These are phyloP conservation scores for Aspergillus calidoustus DNA, from an alignment of 2,329 filamentous ascomycete species.

Conservation along the genomic window DNA sequence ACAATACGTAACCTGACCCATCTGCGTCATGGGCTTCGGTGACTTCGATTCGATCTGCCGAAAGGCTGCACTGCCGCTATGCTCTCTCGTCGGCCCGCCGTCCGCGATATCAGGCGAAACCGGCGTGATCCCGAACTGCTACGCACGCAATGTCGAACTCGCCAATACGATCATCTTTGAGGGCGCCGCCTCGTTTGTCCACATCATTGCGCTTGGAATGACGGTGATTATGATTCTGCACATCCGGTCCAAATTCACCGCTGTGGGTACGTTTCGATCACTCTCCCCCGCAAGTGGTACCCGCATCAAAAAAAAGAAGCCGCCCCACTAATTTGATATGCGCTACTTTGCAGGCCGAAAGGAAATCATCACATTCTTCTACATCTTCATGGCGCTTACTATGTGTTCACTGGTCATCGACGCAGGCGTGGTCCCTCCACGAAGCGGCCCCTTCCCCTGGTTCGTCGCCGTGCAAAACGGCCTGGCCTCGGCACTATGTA, in stretches of 20 bases:
- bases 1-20: neutral
- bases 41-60: conserved; percentile 87
- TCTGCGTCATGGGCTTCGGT: conserved; percentile 71
- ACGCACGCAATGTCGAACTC: conserved; percentile 90
- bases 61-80: conserved; percentile 83
- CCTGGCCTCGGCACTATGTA: conserved; percentile 81
- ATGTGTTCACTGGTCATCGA: conserved; percentile 89
- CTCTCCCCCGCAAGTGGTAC: neutral
- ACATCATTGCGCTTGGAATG: conserved; percentile 90
- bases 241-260: conserved; percentile 95
- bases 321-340: conserved; percentile 4
- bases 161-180: conserved; percentile 99
- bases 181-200: conserved; percentile 85
- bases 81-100: conserved; percentile 75
- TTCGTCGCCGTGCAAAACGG: conserved; percentile 89
- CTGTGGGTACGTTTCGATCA: conserved; percentile 71
- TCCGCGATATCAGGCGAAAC: conserved; percentile 68
- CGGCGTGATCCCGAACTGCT: conserved; percentile 88
- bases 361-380: conserved; percentile 89
- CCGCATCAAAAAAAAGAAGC: neutral
- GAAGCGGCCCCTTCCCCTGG: conserved; percentile 81
- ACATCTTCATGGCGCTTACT: conserved; percentile 90
- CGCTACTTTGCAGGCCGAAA: conserved; percentile 58
- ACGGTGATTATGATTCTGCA: conserved; percentile 97
- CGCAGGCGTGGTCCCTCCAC: conserved; percentile 86